A percentile compares a stretch with the other conserved stretches of the same genome.
These are phyloP conservation scores for Camellia sinensis DNA, from an alignment of 148 eudicot genomes.

Conservation along the genomic window DNA sequence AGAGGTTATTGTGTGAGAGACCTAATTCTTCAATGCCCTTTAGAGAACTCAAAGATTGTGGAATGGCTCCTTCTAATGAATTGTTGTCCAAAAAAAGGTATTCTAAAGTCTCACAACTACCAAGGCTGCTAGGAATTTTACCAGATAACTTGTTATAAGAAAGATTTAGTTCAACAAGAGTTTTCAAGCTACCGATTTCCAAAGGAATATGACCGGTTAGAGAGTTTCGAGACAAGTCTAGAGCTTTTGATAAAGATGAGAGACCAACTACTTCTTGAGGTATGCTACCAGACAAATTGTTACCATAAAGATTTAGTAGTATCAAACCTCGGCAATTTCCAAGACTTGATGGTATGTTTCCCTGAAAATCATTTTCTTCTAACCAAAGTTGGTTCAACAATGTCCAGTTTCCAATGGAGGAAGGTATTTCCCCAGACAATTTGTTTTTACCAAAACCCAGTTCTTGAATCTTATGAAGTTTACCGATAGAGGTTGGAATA, in stretches of 20 bases:
- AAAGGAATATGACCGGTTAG: slow-evolving; percentile 30
- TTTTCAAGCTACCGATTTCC: slow-evolving; percentile 23
- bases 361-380: slow-evolving; percentile 12
- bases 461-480: slow-evolving; percentile 14
- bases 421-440: slow-evolving; percentile 30
- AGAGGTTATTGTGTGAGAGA: slow-evolving; percentile 42
- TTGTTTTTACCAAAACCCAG: slow-evolving; percentile 16
- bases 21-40: slow-evolving; percentile 27
- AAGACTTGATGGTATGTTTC: slow-evolving; percentile 25
- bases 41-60: slow-evolving; percentile 22
- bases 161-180: slow-evolving; percentile 16
- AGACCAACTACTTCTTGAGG: slow-evolving; percentile 24
- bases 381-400: not conserved
- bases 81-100: slow-evolving; percentile 22
- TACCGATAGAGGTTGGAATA: slow-evolving; percentile 30
- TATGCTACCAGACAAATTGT: slow-evolving; percentile 29
- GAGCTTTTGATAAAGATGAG: slow-evolving; percentile 10
- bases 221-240: slow-evolving; percentile 21
- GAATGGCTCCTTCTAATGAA: slow-evolving; percentile 28
- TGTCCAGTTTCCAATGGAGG: slow-evolving; percentile 16
- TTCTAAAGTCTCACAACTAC: slow-evolving; percentile 19
- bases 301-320: slow-evolving; percentile 18
- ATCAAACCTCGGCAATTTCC: slow-evolving; percentile 28
- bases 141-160: slow-evolving; percentile 37
- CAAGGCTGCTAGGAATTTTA: slow-evolving; percentile 27